A percentile compares a stretch with the other conserved stretches of the same genome.
Evolutionary conservation across 2,329 filamentous ascomycete genomes (phyloP).

Genomic region (Nemania sp.): DNA sequence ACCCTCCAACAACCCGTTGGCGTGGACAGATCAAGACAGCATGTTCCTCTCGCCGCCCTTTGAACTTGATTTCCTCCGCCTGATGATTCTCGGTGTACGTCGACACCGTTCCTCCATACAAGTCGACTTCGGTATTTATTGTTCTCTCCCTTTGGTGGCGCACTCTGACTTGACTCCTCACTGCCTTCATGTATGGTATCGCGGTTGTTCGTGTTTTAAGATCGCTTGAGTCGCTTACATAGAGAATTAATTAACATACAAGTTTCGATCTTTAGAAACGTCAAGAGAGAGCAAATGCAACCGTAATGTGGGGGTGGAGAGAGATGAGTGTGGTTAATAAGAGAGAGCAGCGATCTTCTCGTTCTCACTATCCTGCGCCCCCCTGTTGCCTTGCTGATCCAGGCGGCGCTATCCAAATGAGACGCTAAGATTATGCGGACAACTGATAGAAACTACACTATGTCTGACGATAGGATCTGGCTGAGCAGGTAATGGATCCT

Average conservation of each 20-base stretch:
- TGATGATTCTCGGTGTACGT: slow-evolving; percentile 5
- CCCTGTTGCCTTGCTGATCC: slow-evolving; percentile 29
- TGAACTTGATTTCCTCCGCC: slow-evolving; percentile 8
- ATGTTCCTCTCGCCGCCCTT: slow-evolving; percentile 25
- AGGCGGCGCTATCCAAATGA: slow-evolving; percentile 23
- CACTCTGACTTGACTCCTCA: background rate
- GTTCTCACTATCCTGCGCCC: background rate
- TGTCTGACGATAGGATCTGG: slow-evolving; percentile 2
- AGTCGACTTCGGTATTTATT: background rate
- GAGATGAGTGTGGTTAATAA: slow-evolving; percentile 34
- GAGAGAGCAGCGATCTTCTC: slow-evolving; percentile 11
- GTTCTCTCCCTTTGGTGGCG: background rate
- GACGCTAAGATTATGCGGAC: slow-evolving; percentile 32
- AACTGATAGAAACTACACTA: slow-evolving; percentile 6
- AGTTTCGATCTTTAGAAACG: background rate
- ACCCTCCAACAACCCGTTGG: slow-evolving; percentile 34
- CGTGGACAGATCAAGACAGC: slow-evolving; percentile 25
- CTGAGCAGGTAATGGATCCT: slow-evolving; percentile 15
- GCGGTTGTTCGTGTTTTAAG: background rate
- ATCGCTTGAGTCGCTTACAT: slow-evolving; percentile 1
- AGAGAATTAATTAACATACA: background rate
- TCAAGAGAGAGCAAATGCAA: slow-evolving; percentile 2
- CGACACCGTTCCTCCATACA: slow-evolving; percentile 25
- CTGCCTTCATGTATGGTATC: background rate
- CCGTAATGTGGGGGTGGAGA: slow-evolving; percentile 38